Conservation (phyloP, 768 basidiomycete species). For the Sistotremastrum suecicum region DNA sequence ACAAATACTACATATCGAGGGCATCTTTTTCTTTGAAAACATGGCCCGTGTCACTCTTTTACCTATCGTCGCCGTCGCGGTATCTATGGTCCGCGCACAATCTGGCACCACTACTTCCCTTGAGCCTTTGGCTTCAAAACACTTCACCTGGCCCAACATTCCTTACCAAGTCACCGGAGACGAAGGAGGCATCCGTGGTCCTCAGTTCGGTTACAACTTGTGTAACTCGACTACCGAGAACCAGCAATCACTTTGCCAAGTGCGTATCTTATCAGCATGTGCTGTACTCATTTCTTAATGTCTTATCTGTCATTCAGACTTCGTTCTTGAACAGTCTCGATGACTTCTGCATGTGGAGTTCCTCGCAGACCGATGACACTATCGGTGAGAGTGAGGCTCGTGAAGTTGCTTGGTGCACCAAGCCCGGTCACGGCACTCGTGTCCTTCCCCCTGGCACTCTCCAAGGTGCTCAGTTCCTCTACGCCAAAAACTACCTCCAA, state of each 20-base stretch:
- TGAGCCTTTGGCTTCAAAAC: conserved; percentile 5
- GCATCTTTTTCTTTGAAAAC: neutral
- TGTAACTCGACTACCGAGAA: conserved; percentile 7
- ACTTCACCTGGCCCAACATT: conserved; percentile 3
- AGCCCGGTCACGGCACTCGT: conserved; percentile 15
- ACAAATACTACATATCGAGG: neutral
- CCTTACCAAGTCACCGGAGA: conserved; percentile 15
- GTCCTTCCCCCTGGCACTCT: conserved; percentile 9
- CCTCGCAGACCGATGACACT: conserved; percentile 3
- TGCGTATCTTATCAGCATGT: neutral
- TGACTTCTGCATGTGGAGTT: conserved; percentile 6
- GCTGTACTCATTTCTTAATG: neutral
- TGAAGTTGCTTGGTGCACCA: conserved; percentile 19
- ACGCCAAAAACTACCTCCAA: conserved; percentile 9
- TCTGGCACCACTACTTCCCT: conserved; percentile 1
- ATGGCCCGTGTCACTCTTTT: conserved; percentile 4
- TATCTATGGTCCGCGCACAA: conserved; percentile 1
- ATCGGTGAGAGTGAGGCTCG: conserved; percentile 13
- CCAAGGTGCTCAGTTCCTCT: conserved; percentile 9
- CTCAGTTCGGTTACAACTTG: conserved; percentile 6
- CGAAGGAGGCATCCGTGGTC: conserved; percentile 7
- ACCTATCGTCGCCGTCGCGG: neutral
- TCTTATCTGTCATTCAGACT: neutral
- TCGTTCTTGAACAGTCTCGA: neutral
- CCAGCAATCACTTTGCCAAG: conserved; percentile 8